These are phyloP conservation scores for Mycena polygramma DNA, from an alignment of 768 basidiomycete genomes.

Conservation along the genomic window DNA sequence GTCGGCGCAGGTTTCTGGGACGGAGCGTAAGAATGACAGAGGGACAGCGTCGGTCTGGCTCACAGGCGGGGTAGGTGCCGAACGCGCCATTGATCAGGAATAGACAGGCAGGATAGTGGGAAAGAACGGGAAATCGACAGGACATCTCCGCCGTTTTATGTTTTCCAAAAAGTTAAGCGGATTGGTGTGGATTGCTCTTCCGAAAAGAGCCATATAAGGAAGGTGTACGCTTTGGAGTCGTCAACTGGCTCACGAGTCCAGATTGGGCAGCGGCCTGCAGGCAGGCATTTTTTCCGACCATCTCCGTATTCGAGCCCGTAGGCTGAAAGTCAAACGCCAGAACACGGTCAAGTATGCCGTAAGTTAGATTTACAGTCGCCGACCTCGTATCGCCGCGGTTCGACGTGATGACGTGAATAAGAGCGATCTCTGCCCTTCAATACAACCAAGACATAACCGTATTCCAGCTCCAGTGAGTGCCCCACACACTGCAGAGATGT, in stretches of 20 bases:
- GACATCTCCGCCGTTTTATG: constrained; percentile 8
- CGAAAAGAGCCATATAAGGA: constrained; percentile 26
- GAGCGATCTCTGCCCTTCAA: constrained; percentile 38
- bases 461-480: constrained; percentile 59
- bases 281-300: constrained; percentile 1
- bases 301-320: background rate
- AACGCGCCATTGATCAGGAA: constrained; percentile 23
- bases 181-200: constrained; percentile 25
- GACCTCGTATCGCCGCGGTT: constrained; percentile 7
- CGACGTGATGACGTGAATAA: constrained; percentile 8
- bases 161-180: constrained; percentile 28
- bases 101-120: background rate
- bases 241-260: constrained; percentile 4
- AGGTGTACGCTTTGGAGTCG: constrained; percentile 7
- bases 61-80: constrained; percentile 8
- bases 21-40: background rate
- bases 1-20: constrained; percentile 3
- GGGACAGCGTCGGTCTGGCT: background rate
- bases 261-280: background rate
- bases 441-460: constrained; percentile 63
- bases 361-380: background rate
- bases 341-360: constrained; percentile 7
- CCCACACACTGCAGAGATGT: constrained; percentile 49
- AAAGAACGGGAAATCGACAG: background rate
- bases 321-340: background rate